A percentile compares a stretch with the other conserved stretches of the same genome.
Evolutionary conservation across 441 rosid species (phyloP).

Genomic region (Caryocar brasiliense): DNA sequence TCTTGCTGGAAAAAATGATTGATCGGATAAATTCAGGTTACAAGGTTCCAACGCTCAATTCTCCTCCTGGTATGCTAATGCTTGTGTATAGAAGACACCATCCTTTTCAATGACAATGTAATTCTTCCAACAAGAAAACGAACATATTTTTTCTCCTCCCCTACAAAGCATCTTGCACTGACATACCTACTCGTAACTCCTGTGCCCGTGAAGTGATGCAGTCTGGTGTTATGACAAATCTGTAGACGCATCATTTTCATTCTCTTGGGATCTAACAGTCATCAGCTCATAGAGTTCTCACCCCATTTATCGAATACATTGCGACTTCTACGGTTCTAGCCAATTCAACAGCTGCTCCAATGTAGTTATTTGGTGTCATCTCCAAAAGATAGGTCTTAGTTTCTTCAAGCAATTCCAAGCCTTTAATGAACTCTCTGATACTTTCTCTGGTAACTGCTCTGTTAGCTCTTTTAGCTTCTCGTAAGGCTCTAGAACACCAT

Average conservation of each 20-base stretch:
- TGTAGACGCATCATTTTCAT: neutral
- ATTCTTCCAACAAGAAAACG: neutral
- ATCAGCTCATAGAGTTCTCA: slow-evolving; percentile 12
- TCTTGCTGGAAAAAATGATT: too few relatives aligned
- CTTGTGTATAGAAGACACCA: neutral
- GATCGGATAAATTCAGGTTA: neutral
- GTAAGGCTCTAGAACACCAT: slow-evolving; percentile 83
- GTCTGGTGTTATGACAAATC: neutral
- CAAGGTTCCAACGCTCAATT: slow-evolving; percentile 10
- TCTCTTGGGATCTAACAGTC: neutral
- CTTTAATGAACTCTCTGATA: slow-evolving; percentile 59
- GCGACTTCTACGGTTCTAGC: slow-evolving; percentile 41
- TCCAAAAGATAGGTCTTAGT: slow-evolving; percentile 54
- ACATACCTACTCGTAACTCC: too few relatives aligned
- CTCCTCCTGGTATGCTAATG: too few relatives aligned
- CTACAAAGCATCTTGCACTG: neutral
- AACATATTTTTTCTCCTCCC: neutral
- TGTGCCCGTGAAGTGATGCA: too few relatives aligned
- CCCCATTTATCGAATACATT: slow-evolving; percentile 24
- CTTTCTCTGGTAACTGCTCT: slow-evolving; percentile 72
- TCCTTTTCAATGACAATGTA: neutral
- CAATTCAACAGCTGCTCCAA: slow-evolving; percentile 68
- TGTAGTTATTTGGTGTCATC: slow-evolving; percentile 67
- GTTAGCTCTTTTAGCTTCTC: slow-evolving; percentile 90
- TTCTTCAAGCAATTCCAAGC: slow-evolving; percentile 64